Base-by-base conservation (phyloP, 2,329 filamentous ascomycete species). In the Xylaria sp. region DNA sequence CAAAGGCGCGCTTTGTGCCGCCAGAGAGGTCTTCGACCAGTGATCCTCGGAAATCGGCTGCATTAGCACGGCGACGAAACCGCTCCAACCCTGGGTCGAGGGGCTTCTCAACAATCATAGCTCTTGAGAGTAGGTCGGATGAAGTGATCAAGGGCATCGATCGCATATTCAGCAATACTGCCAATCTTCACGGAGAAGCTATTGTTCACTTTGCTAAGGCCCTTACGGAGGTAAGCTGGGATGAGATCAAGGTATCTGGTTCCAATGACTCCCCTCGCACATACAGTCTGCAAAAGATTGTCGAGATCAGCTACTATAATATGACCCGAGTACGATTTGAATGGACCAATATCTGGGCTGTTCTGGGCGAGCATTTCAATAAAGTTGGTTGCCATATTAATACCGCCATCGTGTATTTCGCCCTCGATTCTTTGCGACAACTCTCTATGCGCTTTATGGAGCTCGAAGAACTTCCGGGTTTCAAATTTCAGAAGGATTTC, bases 401-500 rank as follows among this genome's bases (percentile, higher is more conserved):
- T 82, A 97, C 96, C 13, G 92, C 94, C 7, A 96, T 99, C 62
- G 97, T 99, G 12, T 98, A 97, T 83, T 99, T 99, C 78, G 96
- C 96, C 3, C 86, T 99, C 33, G 97, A 99, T 82, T 98, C 95
- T 2, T 83, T 99, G 54, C 90, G 97, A 49, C 96, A 99, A 80
- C 84, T 99, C 49, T 98, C 95, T 0, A 98, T 99, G 94, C 92
- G 94, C 20, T 99, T 99, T 79, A 93, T 99, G 92, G 96, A 99
- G 81, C 94, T 98, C 69, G 96, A 97, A 79, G 96, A 99, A 80
- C 82, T 99, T 74, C 94, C 96, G 0, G 96, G 97, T 77, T 99
- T 99, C 88, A 98, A 98, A 80, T 99, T 99, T 78, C 96, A 99
- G 77, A 99, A 99, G 80, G 95, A 99, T 79, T 99, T 99, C 80